Base-by-base conservation (phyloP, 345 rosid species). In the Aquilaria yunnanensis region DNA sequence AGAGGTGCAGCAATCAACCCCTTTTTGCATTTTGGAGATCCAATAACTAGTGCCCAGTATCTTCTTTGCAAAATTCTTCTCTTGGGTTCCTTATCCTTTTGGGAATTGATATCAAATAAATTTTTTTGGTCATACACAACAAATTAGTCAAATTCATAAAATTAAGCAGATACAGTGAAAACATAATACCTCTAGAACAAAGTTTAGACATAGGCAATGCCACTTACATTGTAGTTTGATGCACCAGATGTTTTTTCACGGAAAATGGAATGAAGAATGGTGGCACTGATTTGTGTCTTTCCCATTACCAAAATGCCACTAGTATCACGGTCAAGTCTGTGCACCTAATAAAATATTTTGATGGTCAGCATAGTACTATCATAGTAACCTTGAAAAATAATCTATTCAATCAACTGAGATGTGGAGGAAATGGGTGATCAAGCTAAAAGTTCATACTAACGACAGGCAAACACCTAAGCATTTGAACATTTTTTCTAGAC, bases 221-320 rank as follows among this genome's bases (percentile, higher is more conserved):
- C 10, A 65, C 56, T 77, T 72, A 85, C 95, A 60, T 79, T 64
- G 58, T 81, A 66, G 58, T 77, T 75, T 3, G 85, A 83, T 67
- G 89, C 96, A 68, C 84, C 80, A 66, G 75, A 67, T 61, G 97
- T 90, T 85, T 90, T 91, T 78, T 86, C 95, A 6, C 94, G 83
- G 77, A 93, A 93, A 60, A 93, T 70, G 32, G 96, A 81, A 79
- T 93, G 97, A 75, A 93, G 75, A 70, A 83, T 75, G 51, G 90
- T 72, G 4, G 95, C 78, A 74, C 92, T 86, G 9, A 74, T 75
- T 67, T 85, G 92, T 43, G 96, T 90, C 82, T 97, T 86, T 55
- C 87, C 99, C 95, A 93, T 81, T 69, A 93, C 92, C 86, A 93
- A 76, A 67, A 93, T 78, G 56, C 99, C 99, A 70, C 96, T 88